phyloP scores from a whole-genome alignment of 2,329 filamentous ascomycete genomes.

The Curvularia sp. region DNA sequence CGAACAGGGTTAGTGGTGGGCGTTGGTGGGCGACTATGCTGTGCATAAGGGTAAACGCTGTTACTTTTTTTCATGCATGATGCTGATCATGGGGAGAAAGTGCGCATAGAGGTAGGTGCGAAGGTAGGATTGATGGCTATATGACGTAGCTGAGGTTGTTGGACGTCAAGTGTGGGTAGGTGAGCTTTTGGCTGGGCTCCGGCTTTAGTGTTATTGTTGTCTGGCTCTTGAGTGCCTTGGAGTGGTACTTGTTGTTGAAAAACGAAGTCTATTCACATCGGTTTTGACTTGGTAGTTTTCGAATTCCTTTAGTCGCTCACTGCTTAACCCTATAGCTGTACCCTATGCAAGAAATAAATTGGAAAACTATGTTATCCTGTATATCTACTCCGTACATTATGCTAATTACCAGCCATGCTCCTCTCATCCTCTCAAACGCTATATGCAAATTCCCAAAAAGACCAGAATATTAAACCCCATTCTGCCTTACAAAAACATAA shows the following conservation, averaged over 20 bases:
- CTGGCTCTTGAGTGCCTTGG: not conserved
- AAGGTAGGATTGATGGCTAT: not conserved
- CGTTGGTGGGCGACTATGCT: not conserved
- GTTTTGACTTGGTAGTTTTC: not conserved
- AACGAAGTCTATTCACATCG: too few species aligned
- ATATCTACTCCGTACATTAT: too few species aligned
- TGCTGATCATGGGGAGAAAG: not conserved
- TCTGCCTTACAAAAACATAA: slow-evolving; percentile 22
- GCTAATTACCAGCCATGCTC: too few species aligned
- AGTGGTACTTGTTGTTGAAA: too few species aligned
- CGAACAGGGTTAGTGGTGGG: not conserved
- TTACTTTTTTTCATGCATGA: not conserved
- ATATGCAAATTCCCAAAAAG: not conserved
- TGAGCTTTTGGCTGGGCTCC: not conserved
- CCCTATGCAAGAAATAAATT: not conserved
- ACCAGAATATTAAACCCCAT: not conserved
- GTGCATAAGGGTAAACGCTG: not conserved
- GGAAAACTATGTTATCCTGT: not conserved
- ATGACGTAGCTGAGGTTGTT: not conserved
- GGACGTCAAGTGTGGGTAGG: not conserved
- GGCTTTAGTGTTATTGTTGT: not conserved
- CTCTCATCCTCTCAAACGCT: too few species aligned
- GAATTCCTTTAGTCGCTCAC: not conserved
- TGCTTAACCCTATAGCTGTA: not conserved
- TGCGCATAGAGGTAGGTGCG: not conserved